A percentile compares a stretch with the other conserved stretches of the same genome.
Evolutionary conservation across 2,329 filamentous ascomycete species (phyloP).

Genomic region (Diaporthe eres): DNA sequence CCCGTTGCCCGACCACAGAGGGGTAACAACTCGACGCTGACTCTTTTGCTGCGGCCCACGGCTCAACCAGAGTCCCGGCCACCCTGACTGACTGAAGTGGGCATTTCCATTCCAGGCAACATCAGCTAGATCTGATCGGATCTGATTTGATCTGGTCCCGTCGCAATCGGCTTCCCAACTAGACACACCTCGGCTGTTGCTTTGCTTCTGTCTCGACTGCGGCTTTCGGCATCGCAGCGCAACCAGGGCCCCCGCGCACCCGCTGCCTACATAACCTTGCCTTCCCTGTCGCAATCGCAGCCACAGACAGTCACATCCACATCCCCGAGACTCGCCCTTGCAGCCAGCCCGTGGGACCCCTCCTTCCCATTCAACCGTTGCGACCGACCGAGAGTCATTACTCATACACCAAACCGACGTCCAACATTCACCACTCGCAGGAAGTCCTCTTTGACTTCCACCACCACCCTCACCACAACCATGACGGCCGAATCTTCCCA

Average conservation of each 20-base stretch:
- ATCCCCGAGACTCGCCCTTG: slow-evolving; percentile 31
- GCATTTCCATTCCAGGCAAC: slow-evolving; percentile 25
- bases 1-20: neutral
- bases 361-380: slow-evolving; percentile 7
- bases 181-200: slow-evolving; percentile 14
- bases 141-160: slow-evolving; percentile 1
- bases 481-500: slow-evolving; percentile 12
- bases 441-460: neutral
- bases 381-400: slow-evolving; percentile 20
- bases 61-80: neutral
- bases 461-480: neutral
- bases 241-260: slow-evolving; percentile 1
- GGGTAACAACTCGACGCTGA: slow-evolving; percentile 12
- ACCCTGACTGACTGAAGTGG: slow-evolving; percentile 9
- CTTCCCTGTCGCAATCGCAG: slow-evolving; percentile 20
- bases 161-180: neutral
- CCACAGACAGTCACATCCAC: neutral
- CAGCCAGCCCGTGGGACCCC: slow-evolving; percentile 4
- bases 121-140: slow-evolving; percentile 16
- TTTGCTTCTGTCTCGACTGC: neutral
- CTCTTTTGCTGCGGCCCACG: slow-evolving; percentile 19
- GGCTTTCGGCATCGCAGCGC: slow-evolving; percentile 20
- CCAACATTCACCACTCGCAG: neutral
- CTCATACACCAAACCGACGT: slow-evolving; percentile 2
- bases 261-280: slow-evolving; percentile 1